A percentile compares a stretch with the other conserved stretches of the same genome.
These are phyloP conservation scores for Globisporangium cylindrosporum DNA, from an alignment of 352 stramenopile species.

Conservation along the genomic window DNA sequence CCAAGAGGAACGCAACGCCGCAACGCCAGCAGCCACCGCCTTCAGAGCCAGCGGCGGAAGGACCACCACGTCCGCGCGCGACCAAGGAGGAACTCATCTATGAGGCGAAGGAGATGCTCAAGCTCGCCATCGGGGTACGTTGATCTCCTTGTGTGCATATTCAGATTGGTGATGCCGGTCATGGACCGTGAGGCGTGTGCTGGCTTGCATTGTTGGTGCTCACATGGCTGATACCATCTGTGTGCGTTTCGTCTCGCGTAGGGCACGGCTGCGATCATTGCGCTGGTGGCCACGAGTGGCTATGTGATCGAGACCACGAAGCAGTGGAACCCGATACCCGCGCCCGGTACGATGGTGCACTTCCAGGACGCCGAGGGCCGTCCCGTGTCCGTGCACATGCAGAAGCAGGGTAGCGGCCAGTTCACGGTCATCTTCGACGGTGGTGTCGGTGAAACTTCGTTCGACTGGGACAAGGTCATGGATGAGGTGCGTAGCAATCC, in stretches of 20 bases:
- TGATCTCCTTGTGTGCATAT: neutral
- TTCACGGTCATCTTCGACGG: slow-evolving; percentile 73
- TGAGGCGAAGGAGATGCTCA: slow-evolving; percentile 61
- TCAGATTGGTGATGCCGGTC: neutral
- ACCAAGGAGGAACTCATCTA: slow-evolving; percentile 43
- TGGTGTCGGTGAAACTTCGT: slow-evolving; percentile 77
- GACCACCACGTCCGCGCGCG: slow-evolving; percentile 11
- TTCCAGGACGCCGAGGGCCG: slow-evolving; percentile 36
- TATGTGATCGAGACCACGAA: slow-evolving; percentile 75
- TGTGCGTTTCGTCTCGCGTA: slow-evolving; percentile 14
- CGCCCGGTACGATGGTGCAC: slow-evolving; percentile 50
- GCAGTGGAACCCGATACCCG: slow-evolving; percentile 45
- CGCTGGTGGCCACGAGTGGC: slow-evolving; percentile 44
- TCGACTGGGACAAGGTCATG: slow-evolving; percentile 81
- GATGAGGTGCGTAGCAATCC: slow-evolving; percentile 22
- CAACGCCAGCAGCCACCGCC: slow-evolving; percentile 1
- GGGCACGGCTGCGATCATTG: slow-evolving; percentile 42
- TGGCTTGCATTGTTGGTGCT: neutral
- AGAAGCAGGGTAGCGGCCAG: slow-evolving; percentile 39
- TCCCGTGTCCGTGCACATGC: slow-evolving; percentile 46
- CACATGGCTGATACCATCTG: neutral
- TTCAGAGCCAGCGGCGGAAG: neutral
- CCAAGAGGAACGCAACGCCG: slow-evolving; percentile 13
- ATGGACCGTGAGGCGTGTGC: neutral
- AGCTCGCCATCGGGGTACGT: slow-evolving; percentile 56